Evolutionary conservation across 2,329 filamentous ascomycete genomes (phyloP), one percentile per base, ranked within the genome.

Genomic region (Aspergillus melleus): DNA sequence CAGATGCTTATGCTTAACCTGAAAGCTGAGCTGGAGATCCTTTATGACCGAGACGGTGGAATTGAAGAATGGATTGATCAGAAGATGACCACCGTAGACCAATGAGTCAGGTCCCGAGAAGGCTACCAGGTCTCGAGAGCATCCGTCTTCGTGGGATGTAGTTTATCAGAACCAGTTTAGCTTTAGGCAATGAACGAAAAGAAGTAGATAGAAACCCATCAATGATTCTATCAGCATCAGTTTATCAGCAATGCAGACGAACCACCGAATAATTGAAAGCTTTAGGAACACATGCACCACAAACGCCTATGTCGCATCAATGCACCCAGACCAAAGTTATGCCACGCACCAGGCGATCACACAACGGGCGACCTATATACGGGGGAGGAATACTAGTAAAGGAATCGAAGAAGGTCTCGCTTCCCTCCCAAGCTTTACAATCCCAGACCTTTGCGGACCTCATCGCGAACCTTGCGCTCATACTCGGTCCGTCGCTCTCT

Each of bases 401-500:
- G 20, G 51, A 12, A 19, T 14, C 10, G 49, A 44, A 14, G 49
- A 44, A 14, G 9, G 12, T 22, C 12, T 22, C 22, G 19, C 36
- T 14, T 24, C 6, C 36, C 12, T 9, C 12, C 26, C 1, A 10
- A 24, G 9, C 3, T 57, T 81, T 79, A 92, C 68, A 96, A 77
- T 1, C 92, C 92, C 69, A 96, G 76, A 74, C 89, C 90, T 71
- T 86, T 86, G 72, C 90, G 84, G 46, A 97, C 93, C 64, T 92
- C 90, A 62, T 91, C 89, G 69, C 90, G 84, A 42, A 99, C 95
- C 76, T 88, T 88, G 73, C 86, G 84, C 79, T 97, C 93, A 79
- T 97, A 99, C 74, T 96, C 91, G 20, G 80, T 72, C 65, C 92
- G 85, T 63, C 88, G 83, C 70, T 97, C 93, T 63, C 94, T 85